Evolutionary conservation across 75 land plant genomes (phyloP), one percentile per base, ranked within the genome.

Genomic region (Isoetes taiwanensis): DNA sequence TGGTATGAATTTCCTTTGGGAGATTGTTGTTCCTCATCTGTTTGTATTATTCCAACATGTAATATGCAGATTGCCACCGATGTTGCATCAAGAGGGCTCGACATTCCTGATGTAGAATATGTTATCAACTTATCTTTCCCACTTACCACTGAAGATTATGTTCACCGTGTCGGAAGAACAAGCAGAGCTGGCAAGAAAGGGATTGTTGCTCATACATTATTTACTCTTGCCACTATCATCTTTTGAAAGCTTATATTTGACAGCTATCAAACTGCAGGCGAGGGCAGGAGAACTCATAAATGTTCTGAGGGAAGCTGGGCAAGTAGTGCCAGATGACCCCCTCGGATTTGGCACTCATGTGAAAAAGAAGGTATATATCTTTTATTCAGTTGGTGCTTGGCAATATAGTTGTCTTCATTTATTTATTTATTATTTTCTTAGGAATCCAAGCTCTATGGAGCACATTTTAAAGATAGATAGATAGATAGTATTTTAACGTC

Each of bases 131-230:
- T 84, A 60, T 84, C 86, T 54, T 94, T 88, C 62, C 99, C 99
- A 59, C 77, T 94, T 0, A 88, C 96, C 1, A 88, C 96, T 0
- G 99, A 94, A 64, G 99, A 94, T 70, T 94, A 94, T 58, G 96
- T 94, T 19, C 99, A 94, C 43, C 76, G 99, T 23, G 84, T 94
- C 31, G 99, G 99, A 2, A 60, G 99, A 48, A 94, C 99, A 53
- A 90, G 96, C 37, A 71, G 99, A 39, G 99, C 99, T 41, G 99
- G 99, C 29, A 84, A 81, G 69, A 94, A 84, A 56, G 99, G 99
- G n/a, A 82, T 88, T 59, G 35, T 60, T 50, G 80, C 98, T 17
- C 98, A 88, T 57, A 93, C 96, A 16, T 88, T 94, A 62, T 94
- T 94, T 67, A 94, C 79, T 11, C 73, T 77, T 55, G 73, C 77